These are phyloP conservation scores for Sarocladiaceae sp. DNA, from an alignment of 2,329 filamentous ascomycete genomes.

Conservation along the genomic window DNA sequence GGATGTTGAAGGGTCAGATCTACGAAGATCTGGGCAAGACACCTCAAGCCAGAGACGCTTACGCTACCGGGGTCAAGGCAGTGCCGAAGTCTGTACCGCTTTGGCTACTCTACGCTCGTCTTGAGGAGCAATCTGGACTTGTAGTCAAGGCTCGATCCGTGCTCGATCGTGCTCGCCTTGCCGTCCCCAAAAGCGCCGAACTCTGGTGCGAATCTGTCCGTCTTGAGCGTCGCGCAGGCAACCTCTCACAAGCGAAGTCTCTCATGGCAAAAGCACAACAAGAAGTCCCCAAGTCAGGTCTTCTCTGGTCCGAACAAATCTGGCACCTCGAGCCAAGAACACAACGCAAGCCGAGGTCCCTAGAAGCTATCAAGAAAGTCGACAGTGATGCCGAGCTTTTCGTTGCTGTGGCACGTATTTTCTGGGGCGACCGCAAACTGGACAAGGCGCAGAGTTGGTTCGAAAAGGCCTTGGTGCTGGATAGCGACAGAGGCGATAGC, in stretches of 20 bases:
- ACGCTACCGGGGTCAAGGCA: constrained; percentile 80
- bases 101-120: constrained; percentile 82
- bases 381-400: constrained; percentile 89
- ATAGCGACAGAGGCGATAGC: constrained; percentile 82
- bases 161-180: constrained; percentile 84
- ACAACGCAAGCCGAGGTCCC: constrained; percentile 82
- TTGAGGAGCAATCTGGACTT: constrained; percentile 81
- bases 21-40: constrained; percentile 80
- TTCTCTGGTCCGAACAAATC: constrained; percentile 92
- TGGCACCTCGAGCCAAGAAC: constrained; percentile 90
- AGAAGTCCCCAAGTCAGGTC: constrained; percentile 80
- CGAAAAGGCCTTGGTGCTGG: constrained; percentile 85
- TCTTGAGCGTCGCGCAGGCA: constrained; percentile 83
- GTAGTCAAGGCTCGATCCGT: constrained; percentile 91
- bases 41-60: constrained; percentile 84
- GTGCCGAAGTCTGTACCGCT: constrained; percentile 80
- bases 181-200: constrained; percentile 77
- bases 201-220: constrained; percentile 94
- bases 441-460: constrained; percentile 98
- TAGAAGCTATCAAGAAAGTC: constrained; percentile 96
- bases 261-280: constrained; percentile 93
- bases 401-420: constrained; percentile 88
- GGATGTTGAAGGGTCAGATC: constrained; percentile 99
- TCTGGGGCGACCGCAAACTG: constrained; percentile 88
- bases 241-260: constrained; percentile 77